Evolutionary conservation across 1,139 yeast species (phyloP).

Genomic region (Scheffersomyces insectosa): DNA sequence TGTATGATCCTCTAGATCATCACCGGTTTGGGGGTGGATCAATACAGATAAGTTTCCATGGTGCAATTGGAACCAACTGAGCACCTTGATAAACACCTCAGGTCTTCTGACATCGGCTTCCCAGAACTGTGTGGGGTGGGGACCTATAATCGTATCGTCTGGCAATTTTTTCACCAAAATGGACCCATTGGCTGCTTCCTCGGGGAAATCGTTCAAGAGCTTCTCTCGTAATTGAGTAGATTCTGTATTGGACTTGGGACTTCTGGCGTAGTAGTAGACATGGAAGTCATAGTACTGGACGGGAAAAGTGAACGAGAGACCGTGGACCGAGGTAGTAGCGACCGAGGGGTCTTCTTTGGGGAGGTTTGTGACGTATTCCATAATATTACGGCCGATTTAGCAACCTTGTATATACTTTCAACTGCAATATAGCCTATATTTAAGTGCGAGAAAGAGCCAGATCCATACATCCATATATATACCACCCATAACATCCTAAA

Average conservation of each 20-base stretch:
- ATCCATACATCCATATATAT: neutral
- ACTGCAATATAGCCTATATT: neutral
- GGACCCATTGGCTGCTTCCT: slow-evolving; percentile 26
- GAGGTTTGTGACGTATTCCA: slow-evolving; percentile 33
- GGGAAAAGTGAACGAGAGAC: slow-evolving; percentile 24
- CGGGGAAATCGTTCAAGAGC: slow-evolving; percentile 26
- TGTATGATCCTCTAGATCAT: slow-evolving; percentile 28
- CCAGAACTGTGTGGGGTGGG: slow-evolving; percentile 35
- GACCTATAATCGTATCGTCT: slow-evolving; percentile 28
- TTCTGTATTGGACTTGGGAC: slow-evolving; percentile 18
- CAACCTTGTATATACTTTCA: too few relatives aligned
- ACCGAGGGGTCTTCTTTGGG: slow-evolving; percentile 17
- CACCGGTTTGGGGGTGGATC: slow-evolving; percentile 37
- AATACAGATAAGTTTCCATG: slow-evolving; percentile 31
- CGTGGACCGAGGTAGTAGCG: slow-evolving; percentile 23
- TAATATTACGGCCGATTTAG: slow-evolving; percentile 4
- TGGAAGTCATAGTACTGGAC: slow-evolving; percentile 38
- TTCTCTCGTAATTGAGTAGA: slow-evolving; percentile 22
- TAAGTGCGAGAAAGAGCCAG: neutral
- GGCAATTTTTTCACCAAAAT: slow-evolving; percentile 32
- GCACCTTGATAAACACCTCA: slow-evolving; percentile 27
- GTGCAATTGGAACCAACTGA: slow-evolving; percentile 34
- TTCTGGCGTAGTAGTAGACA: slow-evolving; percentile 30
- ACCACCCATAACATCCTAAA: neutral
- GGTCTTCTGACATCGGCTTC: slow-evolving; percentile 35